Conservation (phyloP, 345 rosid genomes). For the Cardamine chenopodiifolia region DNA sequence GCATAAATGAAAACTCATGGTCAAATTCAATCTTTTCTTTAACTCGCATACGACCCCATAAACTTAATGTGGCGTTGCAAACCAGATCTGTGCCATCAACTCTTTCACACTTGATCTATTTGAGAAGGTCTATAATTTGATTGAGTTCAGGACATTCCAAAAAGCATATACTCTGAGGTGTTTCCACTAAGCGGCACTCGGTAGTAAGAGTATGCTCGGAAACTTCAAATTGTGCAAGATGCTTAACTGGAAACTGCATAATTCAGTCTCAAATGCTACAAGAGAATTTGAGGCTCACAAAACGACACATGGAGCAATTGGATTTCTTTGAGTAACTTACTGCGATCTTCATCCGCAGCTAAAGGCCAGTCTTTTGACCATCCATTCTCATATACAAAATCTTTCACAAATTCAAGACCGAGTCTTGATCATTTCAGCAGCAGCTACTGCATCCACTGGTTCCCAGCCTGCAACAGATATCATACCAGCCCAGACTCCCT, state of each 20-base stretch:
- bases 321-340: slow-evolving; percentile 3
- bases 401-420: neutral
- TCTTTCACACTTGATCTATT: slow-evolving; percentile 14
- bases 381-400: slow-evolving; percentile 14
- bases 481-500: slow-evolving; percentile 10
- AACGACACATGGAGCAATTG: neutral
- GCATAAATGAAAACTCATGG: slow-evolving; percentile 20
- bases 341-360: slow-evolving; percentile 2
- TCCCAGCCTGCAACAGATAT: slow-evolving; percentile 6
- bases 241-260: neutral
- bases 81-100: slow-evolving; percentile 26
- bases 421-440: slow-evolving; percentile 11
- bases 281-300: neutral
- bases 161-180: slow-evolving; percentile 37
- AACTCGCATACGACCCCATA: slow-evolving; percentile 15
- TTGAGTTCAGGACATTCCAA: slow-evolving; percentile 16
- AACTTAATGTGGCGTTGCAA: slow-evolving; percentile 26
- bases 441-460: slow-evolving; percentile 23
- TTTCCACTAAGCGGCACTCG: slow-evolving; percentile 3
- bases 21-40: slow-evolving; percentile 35
- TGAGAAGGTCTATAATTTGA: slow-evolving; percentile 9
- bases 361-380: slow-evolving; percentile 25
- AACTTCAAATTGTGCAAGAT: slow-evolving; percentile 22
- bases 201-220: slow-evolving; percentile 1
- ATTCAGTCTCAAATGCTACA: slow-evolving; percentile 20